Evolutionary conservation across 352 stramenopile genomes (phyloP).

Genomic region (Phytophthora idaei): DNA sequence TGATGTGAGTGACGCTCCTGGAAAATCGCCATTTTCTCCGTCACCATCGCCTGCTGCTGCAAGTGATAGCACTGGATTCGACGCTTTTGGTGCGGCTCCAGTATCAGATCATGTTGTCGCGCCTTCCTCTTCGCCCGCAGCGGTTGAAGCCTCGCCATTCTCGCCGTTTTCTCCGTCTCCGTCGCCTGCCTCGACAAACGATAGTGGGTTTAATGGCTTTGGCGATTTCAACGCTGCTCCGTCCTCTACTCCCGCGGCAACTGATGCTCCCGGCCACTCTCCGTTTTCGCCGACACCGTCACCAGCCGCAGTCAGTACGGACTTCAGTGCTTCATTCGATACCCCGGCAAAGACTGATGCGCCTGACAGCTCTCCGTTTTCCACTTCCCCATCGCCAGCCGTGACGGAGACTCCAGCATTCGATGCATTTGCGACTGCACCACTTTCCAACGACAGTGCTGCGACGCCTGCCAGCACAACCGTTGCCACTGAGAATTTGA

Average conservation of each 20-base stretch:
- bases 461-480: not conserved
- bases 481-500: constrained; percentile 25
- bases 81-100: constrained; percentile 15
- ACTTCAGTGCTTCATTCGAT: constrained; percentile 14
- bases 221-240: constrained; percentile 27
- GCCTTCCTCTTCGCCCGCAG: constrained; percentile 4
- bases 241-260: constrained; percentile 9
- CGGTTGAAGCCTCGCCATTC: constrained; percentile 21
- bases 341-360: constrained; percentile 1
- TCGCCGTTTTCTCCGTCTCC: constrained; percentile 34
- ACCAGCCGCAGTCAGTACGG: constrained; percentile 22
- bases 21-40: constrained; percentile 18
- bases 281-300: constrained; percentile 19
- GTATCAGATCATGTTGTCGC: constrained; percentile 1
- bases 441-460: constrained; percentile 9
- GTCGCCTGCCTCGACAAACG: constrained; percentile 21
- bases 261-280: constrained; percentile 12
- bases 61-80: constrained; percentile 21
- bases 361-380: constrained; percentile 25
- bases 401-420: constrained; percentile 25
- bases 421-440: constrained; percentile 26
- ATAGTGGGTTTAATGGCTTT: constrained; percentile 27
- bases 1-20: constrained; percentile 2
- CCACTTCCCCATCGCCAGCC: not conserved
- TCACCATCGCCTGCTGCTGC: constrained; percentile 18